Base-by-base conservation (phyloP, 1,284 basidiomycete species). In the Puccinia hordei region DNA sequence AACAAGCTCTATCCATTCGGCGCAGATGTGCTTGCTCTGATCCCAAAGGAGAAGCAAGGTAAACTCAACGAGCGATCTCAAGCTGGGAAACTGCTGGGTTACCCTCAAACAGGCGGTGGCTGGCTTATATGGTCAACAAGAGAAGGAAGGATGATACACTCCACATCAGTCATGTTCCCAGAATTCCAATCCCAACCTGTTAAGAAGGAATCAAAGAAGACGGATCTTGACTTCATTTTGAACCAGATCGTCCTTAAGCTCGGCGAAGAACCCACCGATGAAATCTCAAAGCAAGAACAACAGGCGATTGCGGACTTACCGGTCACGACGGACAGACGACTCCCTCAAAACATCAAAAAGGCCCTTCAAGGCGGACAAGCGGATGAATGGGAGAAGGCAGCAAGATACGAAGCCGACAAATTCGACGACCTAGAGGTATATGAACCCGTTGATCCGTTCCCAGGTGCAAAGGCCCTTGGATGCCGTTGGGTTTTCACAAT, bases 1-100 rank as follows among this genome's bases (percentile, higher is more conserved):
- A 33, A 61, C 15, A 24, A 22, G 19, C 12, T 74, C 1, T 74
- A 33, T 24, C 72, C 53, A 12, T 76, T 76, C 66, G 74, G 74
- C 9, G 46, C 61, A 3, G 1, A 27, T 12, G 61, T 44, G 35
- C 13, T 65, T 22, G 24, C 53, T 5, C 59, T 35, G 4, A 49
- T 76, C 1, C 61, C 61, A 4, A 33, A 65, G n/a, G 61, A 65
- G n/a, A 49, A 66, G 1, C 55, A n/a, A 27, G 38, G 5, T 15
- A 74, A 74, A 38, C 55, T 74, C 1, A 38, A 61, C 30, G 38
- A 59, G 4, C 33, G 55, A 22, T 33, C 55, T 8, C 15, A 24
- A 30, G 30, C 61, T 1, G 53, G 72, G 1, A 4, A 24, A 41
- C 38, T 74, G 0, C 13, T 74, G 22, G 72, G 44, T 0, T 74